Percentiles rank a stretch among this genome's conserved stretches.
Evolutionary conservation across 192 early-diverging fungal species (phyloP).

Genomic region (Rhizoclosmatium globosum): DNA sequence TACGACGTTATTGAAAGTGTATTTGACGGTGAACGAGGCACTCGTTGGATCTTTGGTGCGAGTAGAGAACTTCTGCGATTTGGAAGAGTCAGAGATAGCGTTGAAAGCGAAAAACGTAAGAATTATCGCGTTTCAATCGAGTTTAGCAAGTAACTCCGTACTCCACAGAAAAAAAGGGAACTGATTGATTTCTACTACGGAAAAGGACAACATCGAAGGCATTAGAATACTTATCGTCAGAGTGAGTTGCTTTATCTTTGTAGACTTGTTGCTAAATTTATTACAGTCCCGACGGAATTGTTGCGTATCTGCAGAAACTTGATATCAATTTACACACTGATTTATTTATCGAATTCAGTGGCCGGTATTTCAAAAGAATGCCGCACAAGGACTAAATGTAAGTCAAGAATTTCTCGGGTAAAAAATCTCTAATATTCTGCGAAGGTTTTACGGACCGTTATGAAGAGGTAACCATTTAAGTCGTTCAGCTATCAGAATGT

Average conservation of each 20-base stretch:
- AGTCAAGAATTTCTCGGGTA: neutral
- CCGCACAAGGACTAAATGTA: constrained; percentile 75
- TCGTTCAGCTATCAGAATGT: neutral
- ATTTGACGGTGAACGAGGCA: constrained; percentile 83
- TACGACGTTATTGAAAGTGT: constrained; percentile 90
- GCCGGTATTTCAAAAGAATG: constrained; percentile 79
- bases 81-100: constrained; percentile 82
- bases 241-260: neutral
- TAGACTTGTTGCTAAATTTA: neutral
- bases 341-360: constrained; percentile 83
- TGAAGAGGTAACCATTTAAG: constrained; percentile 41
- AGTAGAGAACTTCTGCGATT: constrained; percentile 87
- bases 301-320: constrained; percentile 79
- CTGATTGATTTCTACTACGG: constrained; percentile 94
- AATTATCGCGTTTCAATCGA: neutral
- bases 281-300: constrained; percentile 39
- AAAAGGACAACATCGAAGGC: constrained; percentile 92
- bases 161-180: constrained; percentile 75
- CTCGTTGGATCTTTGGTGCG: constrained; percentile 92
- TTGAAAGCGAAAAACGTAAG: constrained; percentile 76
- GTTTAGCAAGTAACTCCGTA: neutral
- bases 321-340: constrained; percentile 76
- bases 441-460: constrained; percentile 60
- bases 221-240: constrained; percentile 58
- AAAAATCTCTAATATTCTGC: neutral